Evolutionary conservation across 106 monocot genomes (phyloP), one percentile per base, ranked within the genome.

Genomic region (Platanthera zijinensis): DNA sequence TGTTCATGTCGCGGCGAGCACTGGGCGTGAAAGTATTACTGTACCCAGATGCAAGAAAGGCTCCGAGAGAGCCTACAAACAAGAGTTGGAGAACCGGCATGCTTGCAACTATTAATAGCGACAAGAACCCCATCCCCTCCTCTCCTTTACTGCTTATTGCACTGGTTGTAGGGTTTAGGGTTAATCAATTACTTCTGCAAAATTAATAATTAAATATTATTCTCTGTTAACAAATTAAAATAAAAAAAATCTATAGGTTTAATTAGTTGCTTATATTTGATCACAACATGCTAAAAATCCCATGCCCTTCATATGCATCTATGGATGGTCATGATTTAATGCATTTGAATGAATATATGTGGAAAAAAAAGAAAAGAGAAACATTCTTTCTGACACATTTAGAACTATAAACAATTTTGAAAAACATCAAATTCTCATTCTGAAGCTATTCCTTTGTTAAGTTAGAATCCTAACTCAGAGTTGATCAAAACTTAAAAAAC

Each of bases 51-150:
- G 94, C 90, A 9, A 94, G 86, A 68, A 87, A 84, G 7, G 90
- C 90, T 19, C 94, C 94, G 2, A 94, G 74, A 11, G 85, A 77
- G 56, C 89, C 88, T 70, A 94, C 77, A 22, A 94, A 76, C 21
- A 94, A 84, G 48, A 94, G 81, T 83, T 94, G 86, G n/a, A 91
- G 10, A 11, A 89, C 80, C 7, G 94, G 94, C 87, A 85, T 85
- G 70, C 77, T 81, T 48, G 94, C 90, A 80, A 94, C 84, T 66
- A 74, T 48, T 9, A 94, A 56, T 77, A 91, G 76, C 5, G 83
- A 83, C 74, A 61, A 85, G 78, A 91, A 89, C 28, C 72, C 88
- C 91, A 94, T 94, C 53, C 48, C 77, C 48, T 17, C 39, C 12
- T 19, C 19, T 69, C 5, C 7, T 32, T 17, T 25, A 13, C 2